Base-by-base conservation (phyloP, 2,329 filamentous ascomycete genomes). In the Penicillium sp. region DNA sequence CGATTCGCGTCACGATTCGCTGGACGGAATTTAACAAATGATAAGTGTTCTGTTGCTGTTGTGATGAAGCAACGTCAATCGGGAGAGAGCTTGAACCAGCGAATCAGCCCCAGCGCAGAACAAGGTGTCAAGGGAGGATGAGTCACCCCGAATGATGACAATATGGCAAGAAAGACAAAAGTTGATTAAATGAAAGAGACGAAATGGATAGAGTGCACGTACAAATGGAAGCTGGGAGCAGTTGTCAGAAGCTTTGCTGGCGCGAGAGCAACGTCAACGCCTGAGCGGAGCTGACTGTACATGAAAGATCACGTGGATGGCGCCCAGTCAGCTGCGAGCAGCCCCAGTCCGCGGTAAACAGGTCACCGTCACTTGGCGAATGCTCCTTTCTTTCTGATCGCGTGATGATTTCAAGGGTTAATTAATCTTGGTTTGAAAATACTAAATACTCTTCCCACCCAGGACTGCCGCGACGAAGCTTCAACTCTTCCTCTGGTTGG, bases 41-140 rank as follows among this genome's bases (percentile, higher is more conserved):
- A 53, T 56, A 53, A 39, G 46, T 61, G 42, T 64, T 59, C 53
- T 65, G 61, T 63, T 60, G 61, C 63, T 58, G 60, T 59, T 58
- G 63, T 61, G 65, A 67, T 63, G 68, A 65, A 67, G 67, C 65
- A 65, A 69, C 59, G 70, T 65, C 61, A 62, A 64, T 60, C 56
- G 57, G 65, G 56, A 60, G 49, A 61, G 64, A 68, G 68, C 63
- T 67, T 65, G 51, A 46, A 57, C 58, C 52, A 60, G 56, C 53
- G 53, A 60, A 51, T 60, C 54, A 64, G 61, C 60, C 58, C 57
- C 58, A 54, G 45, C 52, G 55, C 46, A 59, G 31, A 52, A 51
- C 35, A 58, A 21, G 31, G 46, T 44, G 42, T 51, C 35, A 49
- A 49, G 46, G 45, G 27, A 27, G 34, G 50, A 35, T 37, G 16